A percentile compares a stretch with the other conserved stretches of the same genome.
Conservation (phyloP, 2,329 filamentous ascomycete genomes). For the Diplodia scrobiculata region DNA sequence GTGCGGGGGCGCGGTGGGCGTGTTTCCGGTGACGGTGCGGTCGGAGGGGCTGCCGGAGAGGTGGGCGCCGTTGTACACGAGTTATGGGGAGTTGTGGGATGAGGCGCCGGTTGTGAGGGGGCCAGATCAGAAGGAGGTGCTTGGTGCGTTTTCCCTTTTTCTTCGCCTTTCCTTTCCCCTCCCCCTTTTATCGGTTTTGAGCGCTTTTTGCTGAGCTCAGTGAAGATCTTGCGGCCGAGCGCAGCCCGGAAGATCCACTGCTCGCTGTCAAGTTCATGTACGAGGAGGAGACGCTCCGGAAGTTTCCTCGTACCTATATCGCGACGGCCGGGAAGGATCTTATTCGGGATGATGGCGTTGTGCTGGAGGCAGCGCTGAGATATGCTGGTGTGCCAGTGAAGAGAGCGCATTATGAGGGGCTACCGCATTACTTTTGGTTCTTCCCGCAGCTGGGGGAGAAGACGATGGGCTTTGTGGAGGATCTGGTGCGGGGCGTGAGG, state of each 20-base stretch:
- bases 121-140: background rate
- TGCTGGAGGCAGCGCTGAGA: slow-evolving; percentile 37
- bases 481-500: background rate
- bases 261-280: slow-evolving; percentile 12
- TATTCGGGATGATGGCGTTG: slow-evolving; percentile 38
- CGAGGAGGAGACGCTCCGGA: slow-evolving; percentile 25
- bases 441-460: slow-evolving; percentile 3
- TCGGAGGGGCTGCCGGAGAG: slow-evolving; percentile 27
- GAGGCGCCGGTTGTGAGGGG: slow-evolving; percentile 15
- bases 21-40: slow-evolving; percentile 31
- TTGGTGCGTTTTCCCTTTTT: background rate
- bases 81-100: slow-evolving; percentile 25
- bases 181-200: background rate
- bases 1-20: slow-evolving; percentile 28
- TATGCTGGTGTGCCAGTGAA: slow-evolving; percentile 36
- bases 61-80: slow-evolving; percentile 30
- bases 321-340: slow-evolving; percentile 35
- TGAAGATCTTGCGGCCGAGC: slow-evolving; percentile 14
- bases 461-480: background rate
- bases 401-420: slow-evolving; percentile 37
- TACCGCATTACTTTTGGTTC: slow-evolving; percentile 42
- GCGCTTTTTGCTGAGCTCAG: background rate
- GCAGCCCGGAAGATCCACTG: slow-evolving; percentile 27
- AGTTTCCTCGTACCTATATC: slow-evolving; percentile 33
- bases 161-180: background rate